Evolutionary conservation across 768 basidiomycete species (phyloP), one percentile per base, ranked within the genome.

Genomic region (Collybia nuda): DNA sequence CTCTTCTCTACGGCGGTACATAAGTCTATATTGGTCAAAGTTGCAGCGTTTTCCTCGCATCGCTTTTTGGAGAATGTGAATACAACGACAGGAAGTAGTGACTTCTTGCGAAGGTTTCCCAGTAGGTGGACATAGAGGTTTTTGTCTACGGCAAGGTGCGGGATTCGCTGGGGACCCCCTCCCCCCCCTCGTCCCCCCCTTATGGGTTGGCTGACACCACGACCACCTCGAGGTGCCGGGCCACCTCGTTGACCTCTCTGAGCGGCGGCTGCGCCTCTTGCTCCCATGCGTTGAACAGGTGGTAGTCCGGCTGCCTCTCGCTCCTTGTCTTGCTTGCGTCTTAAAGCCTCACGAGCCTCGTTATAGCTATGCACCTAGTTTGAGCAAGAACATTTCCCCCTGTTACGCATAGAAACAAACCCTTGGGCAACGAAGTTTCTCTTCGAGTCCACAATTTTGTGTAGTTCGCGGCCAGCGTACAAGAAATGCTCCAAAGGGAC

Each of bases 11-110:
- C 84, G 1, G 93, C 82, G 6, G 83, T 84, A 60, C 89, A 94
- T 29, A 99, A 73, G 69, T 99, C 94, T 26, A 84, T 77, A 66
- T 95, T 94, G 1, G 85, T 88, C 48, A 99, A 69, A 2, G 91
- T 97, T 7, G 77, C 79, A 3, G 97, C 97, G 62, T 99, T 92
- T 70, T 98, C 97, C 70, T 99, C 97, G 62, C 97, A 99, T 48
- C 82, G 77, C 67, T 94, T 95, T 76, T 99, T 99, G 23, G 93
- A 97, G 57, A 99, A 87, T 0, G 96, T 95, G 70, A 99, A 99
- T 23, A 97, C 82, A 26, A 99, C 97, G 12, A 95, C 93, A 1
- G 97, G 97, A 6, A 99, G 78, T 3, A 99, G 78, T 17, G 76
- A 71, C 55, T 88, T 85, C 72, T 98, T 98, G 61, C 86, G 82